A percentile compares a stretch with the other conserved stretches of the same genome.
Conservation (phyloP, 352 stramenopile genomes). For the Aphanomyces cochlioides region DNA sequence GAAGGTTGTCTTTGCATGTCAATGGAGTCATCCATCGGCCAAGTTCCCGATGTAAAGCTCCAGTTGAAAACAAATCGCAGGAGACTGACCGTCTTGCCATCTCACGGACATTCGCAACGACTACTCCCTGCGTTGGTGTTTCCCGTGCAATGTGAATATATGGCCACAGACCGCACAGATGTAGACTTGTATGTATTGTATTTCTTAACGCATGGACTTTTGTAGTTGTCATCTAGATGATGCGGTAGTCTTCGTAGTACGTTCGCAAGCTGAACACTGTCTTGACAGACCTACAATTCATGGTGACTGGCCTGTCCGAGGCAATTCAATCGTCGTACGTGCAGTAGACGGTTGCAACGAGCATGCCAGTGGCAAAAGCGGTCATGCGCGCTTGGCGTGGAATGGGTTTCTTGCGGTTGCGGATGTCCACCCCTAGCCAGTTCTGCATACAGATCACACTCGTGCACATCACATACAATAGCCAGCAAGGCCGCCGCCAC, state of each 20-base stretch:
- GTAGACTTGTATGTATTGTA: no score
- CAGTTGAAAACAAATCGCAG: no score
- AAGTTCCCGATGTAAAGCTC: no score
- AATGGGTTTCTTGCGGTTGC: neutral
- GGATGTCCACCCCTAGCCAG: neutral
- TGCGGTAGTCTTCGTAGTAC: conserved; percentile 1
- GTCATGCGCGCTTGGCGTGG: neutral
- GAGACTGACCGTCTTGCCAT: no score
- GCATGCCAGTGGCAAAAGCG: neutral
- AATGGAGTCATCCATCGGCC: no score
- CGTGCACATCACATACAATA: neutral
- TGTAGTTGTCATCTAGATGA: neutral
- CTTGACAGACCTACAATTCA: conserved; percentile 1
- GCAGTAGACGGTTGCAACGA: neutral
- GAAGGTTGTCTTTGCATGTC: no score
- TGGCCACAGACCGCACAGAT: no score
- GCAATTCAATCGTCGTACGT: neutral
- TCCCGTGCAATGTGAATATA: no score
- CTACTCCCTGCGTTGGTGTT: no score
- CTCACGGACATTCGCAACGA: no score
- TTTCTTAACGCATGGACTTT: neutral
- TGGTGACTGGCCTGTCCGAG: neutral
- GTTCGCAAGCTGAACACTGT: neutral
- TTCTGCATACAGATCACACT: no score
- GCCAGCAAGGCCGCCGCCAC: neutral